A percentile compares a stretch with the other conserved stretches of the same genome.
phyloP scores from a whole-genome alignment of 1,284 basidiomycete genomes.

The Cutaneotrichosporon arboriforme region DNA sequence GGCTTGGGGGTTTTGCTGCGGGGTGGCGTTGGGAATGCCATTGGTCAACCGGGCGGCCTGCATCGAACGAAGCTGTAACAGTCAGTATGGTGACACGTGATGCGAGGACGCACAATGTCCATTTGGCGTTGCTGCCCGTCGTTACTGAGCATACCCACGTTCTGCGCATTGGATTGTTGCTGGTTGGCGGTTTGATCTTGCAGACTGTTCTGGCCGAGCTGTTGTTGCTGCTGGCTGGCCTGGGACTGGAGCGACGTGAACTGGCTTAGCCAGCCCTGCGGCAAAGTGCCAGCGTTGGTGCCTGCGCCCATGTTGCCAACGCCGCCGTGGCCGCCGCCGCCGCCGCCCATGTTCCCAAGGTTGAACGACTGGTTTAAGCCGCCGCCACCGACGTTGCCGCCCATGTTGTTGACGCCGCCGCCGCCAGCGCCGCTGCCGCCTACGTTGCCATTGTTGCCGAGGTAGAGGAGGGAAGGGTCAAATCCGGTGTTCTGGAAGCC shows the following conservation, averaged over 20 bases:
- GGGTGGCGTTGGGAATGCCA: slow-evolving; percentile 4
- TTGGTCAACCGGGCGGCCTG: slow-evolving; percentile 10
- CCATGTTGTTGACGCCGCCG: slow-evolving; percentile 1
- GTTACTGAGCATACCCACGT: not conserved
- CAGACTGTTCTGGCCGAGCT: slow-evolving; percentile 5
- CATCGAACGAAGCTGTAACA: slow-evolving; percentile 13
- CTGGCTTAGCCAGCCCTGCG: slow-evolving; percentile 15
- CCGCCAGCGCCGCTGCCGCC: slow-evolving; percentile 4
- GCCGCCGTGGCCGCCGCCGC: not conserved
- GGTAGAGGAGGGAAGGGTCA: slow-evolving; percentile 19
- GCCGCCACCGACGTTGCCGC: slow-evolving; percentile 6
- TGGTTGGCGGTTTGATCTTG: slow-evolving; percentile 1
- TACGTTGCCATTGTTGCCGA: slow-evolving; percentile 8
- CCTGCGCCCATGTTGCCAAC: slow-evolving; percentile 1
- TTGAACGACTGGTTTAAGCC: slow-evolving; percentile 17
- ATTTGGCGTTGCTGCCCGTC: slow-evolving; percentile 13
- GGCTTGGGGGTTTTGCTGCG: slow-evolving; percentile 5
- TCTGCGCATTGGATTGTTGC: slow-evolving; percentile 3
- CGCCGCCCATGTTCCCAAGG: slow-evolving; percentile 7
- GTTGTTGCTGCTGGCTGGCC: not conserved
- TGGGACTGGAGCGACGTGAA: slow-evolving; percentile 17
- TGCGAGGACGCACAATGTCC: slow-evolving; percentile 11
- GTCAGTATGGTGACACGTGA: not conserved
- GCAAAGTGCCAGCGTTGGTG: slow-evolving; percentile 7
- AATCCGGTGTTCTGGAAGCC: slow-evolving; percentile 18